phyloP scores from a whole-genome alignment of 2,329 filamentous ascomycete genomes.

The Orbilia ellipsospora region DNA sequence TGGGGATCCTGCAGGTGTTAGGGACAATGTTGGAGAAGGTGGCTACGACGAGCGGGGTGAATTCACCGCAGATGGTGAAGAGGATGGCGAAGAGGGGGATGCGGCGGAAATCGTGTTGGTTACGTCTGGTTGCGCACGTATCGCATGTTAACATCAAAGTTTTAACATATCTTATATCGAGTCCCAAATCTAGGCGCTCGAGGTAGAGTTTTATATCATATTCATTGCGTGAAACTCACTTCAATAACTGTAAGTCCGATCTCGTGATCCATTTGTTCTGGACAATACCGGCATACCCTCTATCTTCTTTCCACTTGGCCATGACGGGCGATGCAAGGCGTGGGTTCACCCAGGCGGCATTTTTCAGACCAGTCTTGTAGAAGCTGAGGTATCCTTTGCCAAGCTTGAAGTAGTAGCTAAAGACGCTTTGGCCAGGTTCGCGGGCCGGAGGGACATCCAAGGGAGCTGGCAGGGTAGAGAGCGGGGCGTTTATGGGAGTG shows the following conservation, averaged over 20 bases:
- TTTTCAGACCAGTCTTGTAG: conserved; percentile 86
- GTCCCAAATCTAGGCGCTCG: too few relatives aligned
- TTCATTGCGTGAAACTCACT: conserved; percentile 58
- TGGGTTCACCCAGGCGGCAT: conserved; percentile 73
- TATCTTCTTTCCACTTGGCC: conserved; percentile 63
- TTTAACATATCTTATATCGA: too few relatives aligned
- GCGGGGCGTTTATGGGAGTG: conserved; percentile 73
- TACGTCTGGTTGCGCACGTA: conserved; percentile 64
- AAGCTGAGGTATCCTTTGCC: conserved; percentile 83
- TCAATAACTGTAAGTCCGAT: conserved; percentile 59
- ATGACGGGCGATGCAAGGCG: conserved; percentile 65
- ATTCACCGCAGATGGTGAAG: conserved; percentile 82
- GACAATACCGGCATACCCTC: conserved; percentile 60
- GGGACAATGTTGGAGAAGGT: conserved; percentile 78
- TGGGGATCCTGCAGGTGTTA: conserved; percentile 82
- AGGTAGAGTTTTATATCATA: not conserved
- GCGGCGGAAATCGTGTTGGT: conserved; percentile 77
- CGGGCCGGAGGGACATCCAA: conserved; percentile 72
- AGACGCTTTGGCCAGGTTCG: conserved; percentile 64
- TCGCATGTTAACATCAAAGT: conserved; percentile 62
- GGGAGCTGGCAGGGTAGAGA: conserved; percentile 76
- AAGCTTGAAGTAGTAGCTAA: conserved; percentile 70
- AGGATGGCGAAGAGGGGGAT: conserved; percentile 82
- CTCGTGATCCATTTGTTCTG: conserved; percentile 61
- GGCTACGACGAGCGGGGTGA: conserved; percentile 82